Percentiles rank a stretch among this genome's conserved stretches.
Conservation (phyloP, 441 rosid species). For the Populus tomentosa region DNA sequence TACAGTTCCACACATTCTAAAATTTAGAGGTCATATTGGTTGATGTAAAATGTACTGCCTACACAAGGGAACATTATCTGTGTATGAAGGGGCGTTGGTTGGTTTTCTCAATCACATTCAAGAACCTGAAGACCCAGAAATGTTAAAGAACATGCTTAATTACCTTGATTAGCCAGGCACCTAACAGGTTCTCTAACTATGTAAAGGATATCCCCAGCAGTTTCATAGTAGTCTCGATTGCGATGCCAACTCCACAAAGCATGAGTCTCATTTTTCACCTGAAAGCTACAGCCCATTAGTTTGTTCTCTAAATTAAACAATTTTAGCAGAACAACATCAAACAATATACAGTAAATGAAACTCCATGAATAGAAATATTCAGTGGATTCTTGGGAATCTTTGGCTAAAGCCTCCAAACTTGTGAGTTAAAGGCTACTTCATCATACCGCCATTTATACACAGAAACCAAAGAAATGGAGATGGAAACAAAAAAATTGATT, state of each 20-base stretch:
- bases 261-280: constrained; percentile 87
- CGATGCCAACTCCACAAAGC: constrained; percentile 89
- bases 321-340: background rate
- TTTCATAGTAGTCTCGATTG: constrained; percentile 44
- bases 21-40: no score
- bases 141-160: background rate
- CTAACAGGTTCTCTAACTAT: constrained; percentile 62
- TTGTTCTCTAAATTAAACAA: background rate
- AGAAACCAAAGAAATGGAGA: background rate
- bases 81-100: background rate
- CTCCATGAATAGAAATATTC: background rate
- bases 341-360: background rate
- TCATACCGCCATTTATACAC: no score
- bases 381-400: background rate
- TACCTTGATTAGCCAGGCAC: constrained; percentile 30
- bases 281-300: constrained; percentile 16
- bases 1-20: no score
- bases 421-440: background rate
- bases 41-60: no score
- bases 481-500: background rate
- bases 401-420: background rate
- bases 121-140: background rate
- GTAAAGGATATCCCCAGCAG: constrained; percentile 53
- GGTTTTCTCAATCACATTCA: background rate
- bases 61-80: no score